These are phyloP conservation scores for Aphanomyces invadans DNA, from an alignment of 352 stramenopile genomes.

Conservation along the genomic window DNA sequence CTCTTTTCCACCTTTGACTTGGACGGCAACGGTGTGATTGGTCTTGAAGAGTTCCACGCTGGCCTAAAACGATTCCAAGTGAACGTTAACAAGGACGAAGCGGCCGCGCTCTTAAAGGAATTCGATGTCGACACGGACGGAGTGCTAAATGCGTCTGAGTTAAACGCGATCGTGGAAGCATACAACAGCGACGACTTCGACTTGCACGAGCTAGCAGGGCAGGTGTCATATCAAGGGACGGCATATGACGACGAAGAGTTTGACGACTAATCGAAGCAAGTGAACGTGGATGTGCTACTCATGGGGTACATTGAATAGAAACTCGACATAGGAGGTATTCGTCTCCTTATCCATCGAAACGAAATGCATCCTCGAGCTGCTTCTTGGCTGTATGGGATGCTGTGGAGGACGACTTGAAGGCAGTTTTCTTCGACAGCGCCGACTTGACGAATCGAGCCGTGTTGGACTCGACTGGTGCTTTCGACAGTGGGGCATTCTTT, in stretches of 20 bases:
- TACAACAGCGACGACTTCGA: conserved; percentile 33
- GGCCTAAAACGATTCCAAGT: conserved; percentile 42
- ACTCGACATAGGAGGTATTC: too few species aligned
- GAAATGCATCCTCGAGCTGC: conserved; percentile 7
- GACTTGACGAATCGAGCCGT: not conserved
- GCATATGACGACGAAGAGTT: conserved; percentile 62
- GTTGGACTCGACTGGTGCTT: too few species aligned
- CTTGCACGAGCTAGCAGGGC: conserved; percentile 32
- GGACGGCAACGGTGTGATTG: conserved; percentile 53
- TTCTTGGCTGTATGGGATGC: not conserved
- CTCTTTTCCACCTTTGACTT: conserved; percentile 49
- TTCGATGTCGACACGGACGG: conserved; percentile 52
- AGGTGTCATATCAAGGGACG: not conserved
- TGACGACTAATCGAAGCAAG: conserved; percentile 29
- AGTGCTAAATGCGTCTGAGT: conserved; percentile 44
- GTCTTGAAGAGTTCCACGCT: conserved; percentile 40
- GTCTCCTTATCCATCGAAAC: conserved; percentile 16
- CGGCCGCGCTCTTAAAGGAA: conserved; percentile 35
- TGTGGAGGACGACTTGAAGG: not conserved
- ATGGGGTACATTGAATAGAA: too few species aligned
- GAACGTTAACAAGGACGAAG: conserved; percentile 36
- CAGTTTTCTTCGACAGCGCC: not conserved
- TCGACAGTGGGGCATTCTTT: too few species aligned
- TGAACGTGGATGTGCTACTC: too few species aligned
- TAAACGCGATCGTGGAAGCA: conserved; percentile 39